These are phyloP conservation scores for Trametes gibbosa DNA, from an alignment of 768 basidiomycete genomes.

Conservation along the genomic window DNA sequence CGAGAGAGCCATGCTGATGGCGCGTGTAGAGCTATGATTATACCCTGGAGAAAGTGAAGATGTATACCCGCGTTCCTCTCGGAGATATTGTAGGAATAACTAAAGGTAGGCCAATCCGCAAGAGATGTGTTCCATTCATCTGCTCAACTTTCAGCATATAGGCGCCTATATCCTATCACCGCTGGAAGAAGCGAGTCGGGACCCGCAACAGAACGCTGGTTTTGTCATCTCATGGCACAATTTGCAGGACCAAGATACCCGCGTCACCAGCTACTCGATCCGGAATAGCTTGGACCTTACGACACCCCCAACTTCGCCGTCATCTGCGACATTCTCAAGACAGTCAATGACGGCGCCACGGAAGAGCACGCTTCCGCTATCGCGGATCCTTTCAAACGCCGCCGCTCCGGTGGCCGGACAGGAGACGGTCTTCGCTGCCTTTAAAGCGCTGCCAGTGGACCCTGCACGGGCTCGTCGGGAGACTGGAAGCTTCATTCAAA, in stretches of 20 bases:
- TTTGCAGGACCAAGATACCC: slow-evolving; percentile 60
- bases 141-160: slow-evolving; percentile 27
- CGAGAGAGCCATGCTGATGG: background rate
- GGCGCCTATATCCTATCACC: slow-evolving; percentile 96
- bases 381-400: slow-evolving; percentile 37
- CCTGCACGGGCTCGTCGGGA: slow-evolving; percentile 48
- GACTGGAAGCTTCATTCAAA: slow-evolving; percentile 51
- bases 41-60: slow-evolving; percentile 85
- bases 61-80: slow-evolving; percentile 87
- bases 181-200: slow-evolving; percentile 87
- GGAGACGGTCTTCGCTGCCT: slow-evolving; percentile 61
- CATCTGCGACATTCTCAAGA: slow-evolving; percentile 7
- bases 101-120: slow-evolving; percentile 54
- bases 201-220: slow-evolving; percentile 85
- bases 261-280: slow-evolving; percentile 83
- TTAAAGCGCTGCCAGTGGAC: slow-evolving; percentile 78
- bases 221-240: slow-evolving; percentile 81
- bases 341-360: slow-evolving; percentile 14
- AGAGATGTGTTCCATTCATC: too few species aligned
- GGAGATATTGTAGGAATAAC: slow-evolving; percentile 72
- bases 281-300: slow-evolving; percentile 55
- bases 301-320: slow-evolving; percentile 21
- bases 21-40: slow-evolving; percentile 82
- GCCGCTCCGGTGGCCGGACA: slow-evolving; percentile 31
- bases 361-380: slow-evolving; percentile 24